A percentile compares a stretch with the other conserved stretches of the same genome.
These are phyloP conservation scores for Calonectria henricotiae DNA, from an alignment of 2,329 filamentous ascomycete genomes.

Conservation along the genomic window DNA sequence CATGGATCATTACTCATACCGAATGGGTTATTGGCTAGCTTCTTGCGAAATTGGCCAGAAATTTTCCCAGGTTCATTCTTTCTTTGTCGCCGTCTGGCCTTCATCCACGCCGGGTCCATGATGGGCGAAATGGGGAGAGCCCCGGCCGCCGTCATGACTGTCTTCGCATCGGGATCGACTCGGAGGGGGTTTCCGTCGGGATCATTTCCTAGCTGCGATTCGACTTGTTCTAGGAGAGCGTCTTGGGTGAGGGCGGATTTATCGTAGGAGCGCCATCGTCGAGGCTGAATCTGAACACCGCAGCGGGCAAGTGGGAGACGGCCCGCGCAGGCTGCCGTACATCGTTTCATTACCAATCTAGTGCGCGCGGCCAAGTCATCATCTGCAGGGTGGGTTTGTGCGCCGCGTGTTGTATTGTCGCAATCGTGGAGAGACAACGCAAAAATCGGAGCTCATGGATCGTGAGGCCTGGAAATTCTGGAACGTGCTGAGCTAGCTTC, in stretches of 20 bases:
- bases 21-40: constrained; percentile 75
- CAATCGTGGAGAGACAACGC: neutral
- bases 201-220: constrained; percentile 55
- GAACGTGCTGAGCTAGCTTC: constrained; percentile 42
- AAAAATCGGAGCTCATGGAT: constrained; percentile 38
- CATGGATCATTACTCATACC: constrained; percentile 62
- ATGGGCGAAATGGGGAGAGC: constrained; percentile 70
- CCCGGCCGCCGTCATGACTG: constrained; percentile 64
- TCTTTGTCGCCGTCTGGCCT: constrained; percentile 62
- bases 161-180: constrained; percentile 62
- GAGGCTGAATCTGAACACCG: constrained; percentile 35
- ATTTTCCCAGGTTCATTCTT: constrained; percentile 57
- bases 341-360: constrained; percentile 52
- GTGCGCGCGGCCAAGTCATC: constrained; percentile 42
- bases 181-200: constrained; percentile 53
- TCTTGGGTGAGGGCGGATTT: constrained; percentile 52
- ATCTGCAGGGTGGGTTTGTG: constrained; percentile 26
- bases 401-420: constrained; percentile 7
- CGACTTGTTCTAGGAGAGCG: constrained; percentile 54
- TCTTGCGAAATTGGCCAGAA: constrained; percentile 69
- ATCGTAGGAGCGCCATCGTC: constrained; percentile 57
- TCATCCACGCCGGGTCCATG: constrained; percentile 68
- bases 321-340: constrained; percentile 42
- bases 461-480: constrained; percentile 42
- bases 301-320: constrained; percentile 31